Conservation (phyloP, 2,329 filamentous ascomycete genomes). For the Hortaea werneckii region DNA sequence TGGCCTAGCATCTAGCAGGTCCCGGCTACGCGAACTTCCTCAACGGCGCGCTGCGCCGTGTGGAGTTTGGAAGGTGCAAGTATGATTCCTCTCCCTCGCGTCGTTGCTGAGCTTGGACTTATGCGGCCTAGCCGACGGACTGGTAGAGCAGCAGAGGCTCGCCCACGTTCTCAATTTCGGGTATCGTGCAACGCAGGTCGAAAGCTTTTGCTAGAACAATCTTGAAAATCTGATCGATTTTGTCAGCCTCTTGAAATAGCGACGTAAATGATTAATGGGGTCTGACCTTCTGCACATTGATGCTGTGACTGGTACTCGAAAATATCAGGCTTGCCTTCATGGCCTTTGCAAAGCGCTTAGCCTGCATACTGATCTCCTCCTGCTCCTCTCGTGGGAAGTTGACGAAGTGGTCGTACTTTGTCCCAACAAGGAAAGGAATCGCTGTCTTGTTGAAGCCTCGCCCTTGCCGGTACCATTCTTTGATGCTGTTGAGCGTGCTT, state of each 20-base stretch:
- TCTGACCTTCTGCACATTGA: slow-evolving; percentile 94
- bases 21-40: no score
- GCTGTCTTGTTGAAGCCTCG: slow-evolving; percentile 99
- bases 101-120: no score
- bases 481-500: slow-evolving; percentile 97
- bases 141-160: slow-evolving; percentile 75
- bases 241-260: neutral
- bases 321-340: slow-evolving; percentile 98
- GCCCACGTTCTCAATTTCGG: slow-evolving; percentile 95
- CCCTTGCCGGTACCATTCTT: slow-evolving; percentile 98
- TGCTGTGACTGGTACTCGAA: slow-evolving; percentile 97
- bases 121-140: no score
- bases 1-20: no score
- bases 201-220: slow-evolving; percentile 98
- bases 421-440: slow-evolving; percentile 95
- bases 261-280: no score
- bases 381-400: slow-evolving; percentile 97
- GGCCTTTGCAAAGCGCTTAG: slow-evolving; percentile 89
- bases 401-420: slow-evolving; percentile 98
- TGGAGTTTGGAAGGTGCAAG: no score
- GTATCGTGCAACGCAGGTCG: slow-evolving; percentile 96
- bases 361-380: slow-evolving; percentile 97
- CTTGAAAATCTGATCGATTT: slow-evolving; percentile 78
- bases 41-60: no score
- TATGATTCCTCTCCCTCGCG: no score